phyloP scores from a whole-genome alignment of 192 early-diverging fungal species.

The Spizellomyces sp. region DNA sequence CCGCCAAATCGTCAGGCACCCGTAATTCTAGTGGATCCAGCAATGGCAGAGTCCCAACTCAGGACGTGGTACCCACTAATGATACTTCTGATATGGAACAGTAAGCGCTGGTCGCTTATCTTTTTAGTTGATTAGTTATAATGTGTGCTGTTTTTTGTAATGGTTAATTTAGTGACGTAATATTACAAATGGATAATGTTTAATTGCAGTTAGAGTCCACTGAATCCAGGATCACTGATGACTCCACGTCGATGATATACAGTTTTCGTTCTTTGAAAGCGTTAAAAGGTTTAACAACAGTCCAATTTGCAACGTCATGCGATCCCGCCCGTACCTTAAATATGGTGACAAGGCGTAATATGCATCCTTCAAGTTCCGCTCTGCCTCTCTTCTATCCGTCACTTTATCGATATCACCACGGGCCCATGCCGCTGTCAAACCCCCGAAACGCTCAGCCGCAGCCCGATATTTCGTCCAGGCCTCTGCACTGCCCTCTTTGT shows the following conservation, averaged over 20 bases:
- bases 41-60: background rate
- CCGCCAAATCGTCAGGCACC: background rate
- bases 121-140: background rate
- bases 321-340: constrained; percentile 7
- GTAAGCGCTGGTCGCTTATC: background rate
- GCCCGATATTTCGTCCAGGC: constrained; percentile 15
- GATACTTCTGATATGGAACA: background rate
- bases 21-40: background rate
- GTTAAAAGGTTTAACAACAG: too few species aligned
- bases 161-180: background rate
- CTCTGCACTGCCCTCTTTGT: background rate
- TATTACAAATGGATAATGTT: background rate
- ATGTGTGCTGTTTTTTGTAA: background rate
- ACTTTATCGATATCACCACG: background rate
- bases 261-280: constrained; percentile 8
- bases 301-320: too few species aligned
- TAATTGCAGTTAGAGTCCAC: too few species aligned
- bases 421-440: constrained; percentile 9
- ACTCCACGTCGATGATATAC: constrained; percentile 15
- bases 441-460: background rate
- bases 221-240: constrained; percentile 6
- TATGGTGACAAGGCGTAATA: constrained; percentile 17
- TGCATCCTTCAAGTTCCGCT: background rate
- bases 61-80: background rate
- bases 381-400: constrained; percentile 7